Evolutionary conservation across 352 stramenopile genomes (phyloP), one percentile per base, ranked within the genome.

Genomic region (Blastocystis sp.): DNA sequence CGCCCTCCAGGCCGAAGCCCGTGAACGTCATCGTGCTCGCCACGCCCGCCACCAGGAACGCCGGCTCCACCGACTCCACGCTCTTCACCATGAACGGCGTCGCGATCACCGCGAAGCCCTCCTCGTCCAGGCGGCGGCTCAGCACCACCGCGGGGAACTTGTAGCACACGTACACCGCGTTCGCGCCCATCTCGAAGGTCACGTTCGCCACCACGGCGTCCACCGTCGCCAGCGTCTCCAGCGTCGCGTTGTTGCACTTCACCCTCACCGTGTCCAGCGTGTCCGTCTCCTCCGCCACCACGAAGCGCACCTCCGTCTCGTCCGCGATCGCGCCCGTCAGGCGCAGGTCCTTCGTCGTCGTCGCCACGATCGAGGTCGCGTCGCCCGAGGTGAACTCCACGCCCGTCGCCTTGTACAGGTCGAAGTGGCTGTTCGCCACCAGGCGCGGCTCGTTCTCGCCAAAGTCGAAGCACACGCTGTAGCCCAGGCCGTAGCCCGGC

Each of bases 401-500:
- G 41, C 56, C 74, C 38, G 74, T 84, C 59, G 56, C 74, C 45
- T 84, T 52, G 53, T 70, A 84, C 74, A 84, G 19, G 28, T 84
- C 56, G 74, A 84, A 84, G 74, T 84, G 74, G 48, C 74, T 84
- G 45, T 84, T 84, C 48, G 74, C 52, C 28, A 84, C 74, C 74
- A 84, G 74, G 53, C 74, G 48, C 28, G 74, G n/a, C 17, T n/a
- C 74, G 53, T 41, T 28, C 53, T 84, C 74, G 14, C 74, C 74
- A 45, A 84, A 84, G 53, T 84, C 74, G 74, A 84, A 84, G 74
- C 74, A 84, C 56, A 84, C 74, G 23, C 45, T 64, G 56, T 67
- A 69, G 61, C 41, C 56, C 48, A 69, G 34, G 21, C 74, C 74
- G 61, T 84, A 59, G 19, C 74, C 74, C 34, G 74, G 74, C 11